Percentiles rank a stretch among this genome's conserved stretches.
These are phyloP conservation scores for Salix dunnii DNA, from an alignment of 345 rosid species.

Conservation along the genomic window DNA sequence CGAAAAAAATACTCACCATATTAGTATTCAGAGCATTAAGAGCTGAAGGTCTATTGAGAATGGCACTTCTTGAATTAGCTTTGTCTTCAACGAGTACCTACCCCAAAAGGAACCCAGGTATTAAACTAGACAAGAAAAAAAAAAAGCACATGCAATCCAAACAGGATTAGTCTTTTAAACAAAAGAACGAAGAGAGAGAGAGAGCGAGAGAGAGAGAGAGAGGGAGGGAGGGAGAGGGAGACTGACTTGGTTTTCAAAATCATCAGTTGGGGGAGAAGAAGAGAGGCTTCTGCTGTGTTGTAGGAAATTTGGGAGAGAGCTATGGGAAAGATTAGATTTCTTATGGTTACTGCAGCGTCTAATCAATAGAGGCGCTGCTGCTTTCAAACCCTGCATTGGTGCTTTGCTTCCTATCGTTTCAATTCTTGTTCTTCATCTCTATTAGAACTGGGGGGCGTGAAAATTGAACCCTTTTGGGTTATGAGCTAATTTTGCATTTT, in stretches of 20 bases:
- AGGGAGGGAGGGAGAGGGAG: background rate
- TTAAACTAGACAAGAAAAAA: background rate
- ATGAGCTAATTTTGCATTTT: no score
- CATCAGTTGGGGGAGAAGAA: slow-evolving; percentile 40
- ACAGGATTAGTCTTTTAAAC: background rate
- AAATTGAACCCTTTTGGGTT: no score
- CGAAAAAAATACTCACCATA: slow-evolving; percentile 43
- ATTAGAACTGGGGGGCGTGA: no score
- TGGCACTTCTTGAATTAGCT: slow-evolving; percentile 63
- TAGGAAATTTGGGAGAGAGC: slow-evolving; percentile 1
- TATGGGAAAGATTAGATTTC: background rate
- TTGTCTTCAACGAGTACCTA: slow-evolving; percentile 78
- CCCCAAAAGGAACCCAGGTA: background rate
- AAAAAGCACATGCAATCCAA: background rate
- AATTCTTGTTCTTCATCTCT: background rate
- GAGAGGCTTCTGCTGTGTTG: slow-evolving; percentile 32
- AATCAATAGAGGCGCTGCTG: slow-evolving; percentile 15
- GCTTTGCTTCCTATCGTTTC: background rate
- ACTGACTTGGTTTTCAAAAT: slow-evolving; percentile 48
- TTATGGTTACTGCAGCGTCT: slow-evolving; percentile 20
- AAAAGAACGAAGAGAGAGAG: background rate
- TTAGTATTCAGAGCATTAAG: slow-evolving; percentile 80
- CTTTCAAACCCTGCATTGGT: slow-evolving; percentile 35
- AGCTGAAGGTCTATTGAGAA: slow-evolving; percentile 75
- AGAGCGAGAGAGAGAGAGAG: background rate